Evolutionary conservation across 73 alveolate genomes (phyloP).

Genomic region (Tetrahymena thermophila): DNA sequence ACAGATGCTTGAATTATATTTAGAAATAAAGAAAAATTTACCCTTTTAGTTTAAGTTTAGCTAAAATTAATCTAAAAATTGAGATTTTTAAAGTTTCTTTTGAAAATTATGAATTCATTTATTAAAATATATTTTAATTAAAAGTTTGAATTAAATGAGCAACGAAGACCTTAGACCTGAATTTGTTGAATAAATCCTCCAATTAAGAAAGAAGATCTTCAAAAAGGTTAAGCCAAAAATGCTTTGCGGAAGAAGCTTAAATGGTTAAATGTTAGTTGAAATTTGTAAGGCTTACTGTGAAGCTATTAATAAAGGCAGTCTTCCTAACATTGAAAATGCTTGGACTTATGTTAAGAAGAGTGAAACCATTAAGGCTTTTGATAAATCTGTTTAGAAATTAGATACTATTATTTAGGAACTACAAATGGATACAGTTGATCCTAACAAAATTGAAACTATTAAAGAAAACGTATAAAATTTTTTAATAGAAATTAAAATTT

Average conservation of each 20-base stretch:
- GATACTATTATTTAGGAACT: background rate
- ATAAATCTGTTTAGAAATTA: background rate
- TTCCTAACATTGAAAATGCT: slow-evolving; percentile 86
- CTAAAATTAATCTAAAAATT: too few species aligned
- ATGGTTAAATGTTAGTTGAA: slow-evolving; percentile 48
- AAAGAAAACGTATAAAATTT: background rate
- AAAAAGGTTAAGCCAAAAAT: slow-evolving; percentile 85
- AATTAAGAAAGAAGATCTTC: slow-evolving; percentile 77
- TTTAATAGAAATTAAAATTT: background rate
- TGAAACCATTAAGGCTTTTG: background rate
- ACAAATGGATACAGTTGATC: background rate
- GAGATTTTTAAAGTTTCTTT: background rate
- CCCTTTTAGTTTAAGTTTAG: too few species aligned
- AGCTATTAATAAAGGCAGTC: slow-evolving; percentile 75
- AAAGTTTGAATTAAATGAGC: slow-evolving; percentile 58
- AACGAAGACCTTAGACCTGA: slow-evolving; percentile 81
- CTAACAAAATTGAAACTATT: background rate
- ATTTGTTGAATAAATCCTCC: slow-evolving; percentile 65
- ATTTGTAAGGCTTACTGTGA: slow-evolving; percentile 1
- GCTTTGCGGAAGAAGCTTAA: slow-evolving; percentile 75
- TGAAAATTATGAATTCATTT: background rate
- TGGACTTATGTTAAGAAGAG: slow-evolving; percentile 54
- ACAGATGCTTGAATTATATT: too few species aligned
- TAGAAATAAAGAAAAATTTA: too few species aligned
- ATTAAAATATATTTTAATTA: slow-evolving; percentile 1